Conservation (phyloP, 2,329 filamentous ascomycete genomes). For the Diaporthe australafricana region DNA sequence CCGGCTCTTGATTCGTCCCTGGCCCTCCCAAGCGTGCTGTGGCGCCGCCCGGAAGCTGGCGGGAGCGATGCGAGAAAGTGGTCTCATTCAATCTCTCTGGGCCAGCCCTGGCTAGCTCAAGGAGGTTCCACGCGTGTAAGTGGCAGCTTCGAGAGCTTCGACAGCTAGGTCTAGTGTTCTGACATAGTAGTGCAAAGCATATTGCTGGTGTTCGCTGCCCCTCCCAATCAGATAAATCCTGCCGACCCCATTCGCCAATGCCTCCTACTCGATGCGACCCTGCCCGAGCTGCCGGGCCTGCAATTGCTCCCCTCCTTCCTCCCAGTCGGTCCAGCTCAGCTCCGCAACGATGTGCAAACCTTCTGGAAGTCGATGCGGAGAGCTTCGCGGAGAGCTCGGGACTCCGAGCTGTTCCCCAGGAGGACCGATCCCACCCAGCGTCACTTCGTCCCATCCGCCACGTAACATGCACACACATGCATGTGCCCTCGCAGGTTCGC, state of each 20-base stretch:
- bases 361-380: not conserved
- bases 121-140: too few species aligned
- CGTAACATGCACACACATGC: not conserved
- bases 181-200: too few species aligned
- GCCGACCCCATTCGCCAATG: conserved; percentile 15
- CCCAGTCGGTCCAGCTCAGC: not conserved
- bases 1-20: conserved; percentile 21
- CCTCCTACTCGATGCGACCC: not conserved
- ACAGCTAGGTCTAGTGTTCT: too few species aligned
- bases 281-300: conserved; percentile 10
- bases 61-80: conserved; percentile 15
- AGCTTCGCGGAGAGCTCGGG: not conserved
- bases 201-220: not conserved
- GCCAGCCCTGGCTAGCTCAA: not conserved
- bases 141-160: not conserved
- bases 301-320: not conserved
- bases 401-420: not conserved
- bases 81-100: not conserved
- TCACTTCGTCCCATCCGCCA: not conserved
- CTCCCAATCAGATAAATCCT: conserved; percentile 22
- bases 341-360: not conserved
- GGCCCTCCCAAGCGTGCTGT: not conserved
- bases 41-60: conserved; percentile 28
- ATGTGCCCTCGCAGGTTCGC: not conserved
- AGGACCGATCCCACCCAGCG: not conserved